phyloP scores from a whole-genome alignment of 2,329 filamentous ascomycete species.

The Arthrinium phaeospermum region DNA sequence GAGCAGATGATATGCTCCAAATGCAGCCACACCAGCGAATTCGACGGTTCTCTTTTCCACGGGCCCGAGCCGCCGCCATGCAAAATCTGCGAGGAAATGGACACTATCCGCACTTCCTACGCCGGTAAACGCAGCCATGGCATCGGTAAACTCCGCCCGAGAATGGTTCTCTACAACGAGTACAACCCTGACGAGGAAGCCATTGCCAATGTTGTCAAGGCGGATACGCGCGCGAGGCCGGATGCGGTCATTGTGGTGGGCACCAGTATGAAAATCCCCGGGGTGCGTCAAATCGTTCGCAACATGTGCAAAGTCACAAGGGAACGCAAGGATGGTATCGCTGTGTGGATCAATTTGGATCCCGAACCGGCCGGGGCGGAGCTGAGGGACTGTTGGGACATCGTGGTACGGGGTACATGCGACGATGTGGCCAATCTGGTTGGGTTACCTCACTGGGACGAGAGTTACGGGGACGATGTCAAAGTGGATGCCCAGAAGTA shows the following conservation, averaged over 20 bases:
- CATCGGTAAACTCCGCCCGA: slow-evolving; percentile 84
- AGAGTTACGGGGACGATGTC: slow-evolving; percentile 53
- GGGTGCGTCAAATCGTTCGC: slow-evolving; percentile 85
- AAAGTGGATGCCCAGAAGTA: slow-evolving; percentile 51
- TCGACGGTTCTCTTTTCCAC: slow-evolving; percentile 80
- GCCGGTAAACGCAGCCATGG: slow-evolving; percentile 92
- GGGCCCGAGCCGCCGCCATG: slow-evolving; percentile 86
- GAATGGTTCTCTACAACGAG: slow-evolving; percentile 97
- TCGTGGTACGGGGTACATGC: slow-evolving; percentile 85
- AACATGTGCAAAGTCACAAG: slow-evolving; percentile 91
- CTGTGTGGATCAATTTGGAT: slow-evolving; percentile 94
- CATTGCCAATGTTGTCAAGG: slow-evolving; percentile 87
- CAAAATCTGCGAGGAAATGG: slow-evolving; percentile 72
- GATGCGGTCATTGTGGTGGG: slow-evolving; percentile 95
- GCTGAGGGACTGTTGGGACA: slow-evolving; percentile 91
- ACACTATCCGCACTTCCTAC: slow-evolving; percentile 74
- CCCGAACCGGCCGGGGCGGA: slow-evolving; percentile 81
- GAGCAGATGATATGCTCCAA: slow-evolving; percentile 98
- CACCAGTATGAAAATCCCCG: slow-evolving; percentile 93
- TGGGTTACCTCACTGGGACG: slow-evolving; percentile 65
- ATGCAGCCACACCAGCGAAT: slow-evolving; percentile 77
- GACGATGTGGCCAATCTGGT: slow-evolving; percentile 84
- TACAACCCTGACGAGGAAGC: slow-evolving; percentile 96
- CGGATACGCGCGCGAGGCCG: slow-evolving; percentile 83
- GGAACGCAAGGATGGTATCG: slow-evolving; percentile 80